These are phyloP conservation scores for Yamadazyma dushanensis DNA, from an alignment of 1,139 yeast species.

Conservation along the genomic window DNA sequence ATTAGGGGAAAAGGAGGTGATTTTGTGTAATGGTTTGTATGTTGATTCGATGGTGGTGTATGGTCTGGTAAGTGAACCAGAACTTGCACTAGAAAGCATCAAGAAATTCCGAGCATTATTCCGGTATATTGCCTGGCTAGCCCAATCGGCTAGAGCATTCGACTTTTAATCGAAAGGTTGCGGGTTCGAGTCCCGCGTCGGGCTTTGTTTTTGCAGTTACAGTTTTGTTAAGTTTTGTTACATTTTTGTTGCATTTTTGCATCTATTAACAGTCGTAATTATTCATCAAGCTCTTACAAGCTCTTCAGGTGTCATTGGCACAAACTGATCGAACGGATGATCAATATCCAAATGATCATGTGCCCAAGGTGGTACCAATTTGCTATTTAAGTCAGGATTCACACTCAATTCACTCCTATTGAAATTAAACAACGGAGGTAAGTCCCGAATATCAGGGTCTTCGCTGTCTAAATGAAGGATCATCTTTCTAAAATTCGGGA, in stretches of 20 bases:
- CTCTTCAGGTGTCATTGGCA: conserved; percentile 11
- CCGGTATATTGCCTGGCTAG: conserved; percentile 30
- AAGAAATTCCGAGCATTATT: background rate
- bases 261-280: too few relatives aligned
- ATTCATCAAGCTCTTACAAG: background rate
- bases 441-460: conserved; percentile 19
- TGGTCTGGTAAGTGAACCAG: too few relatives aligned
- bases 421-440: conserved; percentile 51
- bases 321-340: conserved; percentile 11
- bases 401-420: conserved; percentile 48
- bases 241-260: too few relatives aligned
- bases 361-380: conserved; percentile 45
- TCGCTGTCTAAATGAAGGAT: conserved; percentile 32
- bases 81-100: too few relatives aligned
- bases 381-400: conserved; percentile 33
- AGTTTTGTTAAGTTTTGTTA: too few relatives aligned
- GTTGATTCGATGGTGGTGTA: too few relatives aligned
- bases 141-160: conserved; percentile 40
- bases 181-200: conserved; percentile 21
- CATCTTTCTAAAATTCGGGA: conserved; percentile 48
- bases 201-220: conserved; percentile 14
- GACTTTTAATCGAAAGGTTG: conserved; percentile 28
- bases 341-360: conserved; percentile 12
- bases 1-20: too few relatives aligned
- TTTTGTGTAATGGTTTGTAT: too few relatives aligned